These are phyloP conservation scores for Auxenochlorella pyrenoidosa DNA, from an alignment of 139 green algal genomes.

Conservation along the genomic window DNA sequence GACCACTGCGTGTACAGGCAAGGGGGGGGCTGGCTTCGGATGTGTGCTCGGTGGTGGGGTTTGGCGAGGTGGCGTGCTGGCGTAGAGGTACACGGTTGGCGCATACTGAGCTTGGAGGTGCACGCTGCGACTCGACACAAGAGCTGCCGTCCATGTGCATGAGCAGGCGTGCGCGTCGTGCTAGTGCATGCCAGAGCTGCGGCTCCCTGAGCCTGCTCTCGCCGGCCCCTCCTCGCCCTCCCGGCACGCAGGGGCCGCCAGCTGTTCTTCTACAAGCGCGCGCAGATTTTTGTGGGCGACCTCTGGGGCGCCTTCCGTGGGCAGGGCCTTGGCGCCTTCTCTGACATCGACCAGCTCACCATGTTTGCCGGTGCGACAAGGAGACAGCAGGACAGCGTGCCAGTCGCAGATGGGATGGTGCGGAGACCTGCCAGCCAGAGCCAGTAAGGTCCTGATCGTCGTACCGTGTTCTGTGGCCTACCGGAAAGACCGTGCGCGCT, in stretches of 20 bases:
- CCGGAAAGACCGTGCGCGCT: neutral
- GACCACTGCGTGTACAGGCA: slow-evolving; percentile 83
- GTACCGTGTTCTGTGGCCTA: neutral
- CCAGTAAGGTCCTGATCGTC: neutral
- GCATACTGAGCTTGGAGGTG: neutral
- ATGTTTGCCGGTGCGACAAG: slow-evolving; percentile 83
- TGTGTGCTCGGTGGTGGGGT: too few relatives aligned
- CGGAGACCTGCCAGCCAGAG: neutral
- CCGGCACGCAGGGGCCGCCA: slow-evolving; percentile 59
- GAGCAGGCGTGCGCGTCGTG: neutral
- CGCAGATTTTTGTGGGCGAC: slow-evolving; percentile 96
- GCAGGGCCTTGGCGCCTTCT: slow-evolving; percentile 74
- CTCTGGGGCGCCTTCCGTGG: slow-evolving; percentile 89
- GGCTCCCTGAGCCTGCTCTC: too few relatives aligned
- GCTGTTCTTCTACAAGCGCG: slow-evolving; percentile 95
- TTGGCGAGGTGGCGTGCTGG: too few relatives aligned
- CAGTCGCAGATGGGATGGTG: neutral
- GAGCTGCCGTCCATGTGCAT: neutral
- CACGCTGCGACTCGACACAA: too few relatives aligned
- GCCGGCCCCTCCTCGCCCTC: neutral
- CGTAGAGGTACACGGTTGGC: too few relatives aligned
- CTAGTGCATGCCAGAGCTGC: neutral
- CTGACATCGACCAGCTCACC: slow-evolving; percentile 86
- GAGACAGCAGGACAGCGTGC: neutral
- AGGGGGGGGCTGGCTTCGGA: too few relatives aligned